Evolutionary conservation across 768 basidiomycete genomes (phyloP).

Genomic region (Filobasidium floriforme): DNA sequence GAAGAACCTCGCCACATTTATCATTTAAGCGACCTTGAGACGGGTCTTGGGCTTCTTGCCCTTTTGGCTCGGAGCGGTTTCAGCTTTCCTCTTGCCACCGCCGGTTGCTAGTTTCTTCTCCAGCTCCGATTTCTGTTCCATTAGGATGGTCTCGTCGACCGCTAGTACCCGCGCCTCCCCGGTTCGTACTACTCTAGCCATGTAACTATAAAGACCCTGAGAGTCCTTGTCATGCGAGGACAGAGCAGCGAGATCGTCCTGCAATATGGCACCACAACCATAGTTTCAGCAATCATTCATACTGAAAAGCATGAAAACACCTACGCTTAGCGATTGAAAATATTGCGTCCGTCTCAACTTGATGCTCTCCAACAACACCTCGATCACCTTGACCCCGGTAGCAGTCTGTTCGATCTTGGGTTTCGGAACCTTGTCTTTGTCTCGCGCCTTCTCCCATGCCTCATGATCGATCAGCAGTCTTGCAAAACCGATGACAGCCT

Average conservation of each 20-base stretch:
- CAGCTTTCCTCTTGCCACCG: slow-evolving; percentile 5
- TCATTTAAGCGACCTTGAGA: neutral
- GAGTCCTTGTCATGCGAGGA: neutral
- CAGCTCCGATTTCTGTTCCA: neutral
- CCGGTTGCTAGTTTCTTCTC: neutral
- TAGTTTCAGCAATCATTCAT: neutral
- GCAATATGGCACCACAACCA: neutral
- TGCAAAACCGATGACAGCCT: slow-evolving; percentile 58
- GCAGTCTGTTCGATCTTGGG: slow-evolving; percentile 52
- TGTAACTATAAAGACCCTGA: neutral
- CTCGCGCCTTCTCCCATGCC: slow-evolving; percentile 57
- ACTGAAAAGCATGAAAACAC: neutral
- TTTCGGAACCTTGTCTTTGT: slow-evolving; percentile 68
- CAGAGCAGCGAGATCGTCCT: neutral
- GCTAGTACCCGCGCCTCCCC: neutral
- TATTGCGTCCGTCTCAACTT: neutral
- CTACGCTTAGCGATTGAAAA: neutral
- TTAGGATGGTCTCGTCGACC: neutral
- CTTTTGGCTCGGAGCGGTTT: neutral
- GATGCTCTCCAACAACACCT: neutral
- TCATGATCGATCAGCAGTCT: slow-evolving; percentile 54
- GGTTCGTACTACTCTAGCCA: slow-evolving; percentile 5
- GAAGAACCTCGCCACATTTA: too few species aligned
- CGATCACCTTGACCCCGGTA: neutral
- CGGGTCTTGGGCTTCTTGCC: slow-evolving; percentile 14